phyloP scores from a whole-genome alignment of 148 eudicot species.

The Silene conica region DNA sequence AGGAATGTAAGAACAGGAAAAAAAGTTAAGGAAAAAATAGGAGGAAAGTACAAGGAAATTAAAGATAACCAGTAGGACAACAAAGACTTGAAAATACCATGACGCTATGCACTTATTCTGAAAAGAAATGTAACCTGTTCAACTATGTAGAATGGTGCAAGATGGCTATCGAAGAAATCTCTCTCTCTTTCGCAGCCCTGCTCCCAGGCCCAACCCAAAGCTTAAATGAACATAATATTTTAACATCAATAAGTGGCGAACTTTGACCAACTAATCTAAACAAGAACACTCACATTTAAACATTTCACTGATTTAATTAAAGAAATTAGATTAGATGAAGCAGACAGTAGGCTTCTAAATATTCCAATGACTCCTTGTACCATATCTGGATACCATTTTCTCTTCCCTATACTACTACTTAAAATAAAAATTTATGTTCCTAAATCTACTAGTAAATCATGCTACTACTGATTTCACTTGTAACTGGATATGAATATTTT shows the following conservation, averaged over 20 bases:
- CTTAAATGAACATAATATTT: slow-evolving; percentile 40
- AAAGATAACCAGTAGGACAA: neutral
- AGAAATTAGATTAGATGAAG: neutral
- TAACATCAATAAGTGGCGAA: slow-evolving; percentile 5
- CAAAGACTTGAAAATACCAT: too few species aligned
- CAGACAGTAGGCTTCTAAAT: neutral
- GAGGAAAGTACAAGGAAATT: too few species aligned
- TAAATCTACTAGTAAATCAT: neutral
- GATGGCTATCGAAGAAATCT: slow-evolving; percentile 83
- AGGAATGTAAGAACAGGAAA: neutral
- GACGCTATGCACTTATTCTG: neutral
- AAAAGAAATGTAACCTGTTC: slow-evolving; percentile 62
- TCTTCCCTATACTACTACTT: neutral
- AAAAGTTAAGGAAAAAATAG: too few species aligned
- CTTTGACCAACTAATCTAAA: neutral
- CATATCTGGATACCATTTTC: neutral
- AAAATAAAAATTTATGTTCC: neutral
- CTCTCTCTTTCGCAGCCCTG: slow-evolving; percentile 88
- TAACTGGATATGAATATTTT: slow-evolving; percentile 1
- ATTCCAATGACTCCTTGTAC: neutral
- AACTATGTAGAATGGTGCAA: slow-evolving; percentile 95
- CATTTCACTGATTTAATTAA: neutral
- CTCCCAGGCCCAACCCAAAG: slow-evolving; percentile 98
- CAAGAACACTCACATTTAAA: neutral
- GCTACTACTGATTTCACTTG: neutral